Percentiles rank a stretch among this genome's conserved stretches.
phyloP scores from a whole-genome alignment of 805 yeast genomes.

The Candida michaelii region DNA sequence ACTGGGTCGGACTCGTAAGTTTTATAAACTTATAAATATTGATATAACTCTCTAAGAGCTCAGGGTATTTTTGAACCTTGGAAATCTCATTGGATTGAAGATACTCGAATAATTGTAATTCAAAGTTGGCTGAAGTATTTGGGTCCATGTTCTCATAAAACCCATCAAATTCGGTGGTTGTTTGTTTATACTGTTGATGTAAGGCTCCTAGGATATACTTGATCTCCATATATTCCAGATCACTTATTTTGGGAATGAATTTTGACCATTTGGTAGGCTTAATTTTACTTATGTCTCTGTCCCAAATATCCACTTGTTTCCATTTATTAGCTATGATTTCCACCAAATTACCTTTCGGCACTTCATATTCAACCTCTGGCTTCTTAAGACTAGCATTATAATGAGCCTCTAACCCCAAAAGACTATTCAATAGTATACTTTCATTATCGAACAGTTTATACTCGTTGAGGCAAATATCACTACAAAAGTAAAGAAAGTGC shows the following conservation, averaged over 20 bases:
- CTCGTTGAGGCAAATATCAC: conserved; percentile 39
- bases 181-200: conserved; percentile 20
- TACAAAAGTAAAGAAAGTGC: conserved; percentile 50
- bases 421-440: conserved; percentile 28
- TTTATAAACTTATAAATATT: conserved; percentile 49
- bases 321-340: conserved; percentile 30
- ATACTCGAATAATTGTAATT: conserved; percentile 31
- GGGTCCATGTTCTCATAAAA: conserved; percentile 6
- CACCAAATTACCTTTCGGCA: conserved; percentile 12
- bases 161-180: background rate
- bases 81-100: conserved; percentile 54
- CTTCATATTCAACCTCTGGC: conserved; percentile 26
- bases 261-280: conserved; percentile 36
- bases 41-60: conserved; percentile 46
- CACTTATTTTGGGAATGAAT: conserved; percentile 46
- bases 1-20: conserved; percentile 33
- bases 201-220: conserved; percentile 46
- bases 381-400: conserved; percentile 22
- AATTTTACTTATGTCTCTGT: conserved; percentile 26
- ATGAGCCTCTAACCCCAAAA: conserved; percentile 39
- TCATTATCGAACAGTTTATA: conserved; percentile 39
- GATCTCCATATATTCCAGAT: conserved; percentile 52
- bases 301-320: conserved; percentile 41
- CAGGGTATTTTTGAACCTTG: conserved; percentile 47
- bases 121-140: conserved; percentile 13